Base-by-base conservation (phyloP, 2,329 filamentous ascomycete species). In the Zalaria sp. region DNA sequence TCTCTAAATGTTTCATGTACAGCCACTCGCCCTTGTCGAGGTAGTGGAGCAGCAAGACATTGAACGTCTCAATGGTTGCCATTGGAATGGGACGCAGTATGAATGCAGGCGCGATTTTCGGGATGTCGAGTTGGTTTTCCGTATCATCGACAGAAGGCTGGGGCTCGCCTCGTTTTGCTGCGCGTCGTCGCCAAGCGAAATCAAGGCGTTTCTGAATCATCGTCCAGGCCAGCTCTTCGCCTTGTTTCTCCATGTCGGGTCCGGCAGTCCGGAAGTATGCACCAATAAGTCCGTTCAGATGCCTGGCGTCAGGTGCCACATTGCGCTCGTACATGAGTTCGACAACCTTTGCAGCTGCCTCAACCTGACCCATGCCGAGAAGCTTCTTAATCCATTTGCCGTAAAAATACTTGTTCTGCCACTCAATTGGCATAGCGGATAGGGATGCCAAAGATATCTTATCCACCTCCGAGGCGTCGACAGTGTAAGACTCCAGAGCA, bases 361-460 rank as follows among this genome's bases (percentile, higher is more conserved):
- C 73, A 3, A 59, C 54, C 4, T 52, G 61, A 54, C 52, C 70
- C 44, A 79, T 74, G 10, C 79, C 80, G 43, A 93, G 82, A 5
- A 93, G 73, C 39, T 82, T 77, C 60, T 89, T 89, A 54, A 93
- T 72, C 88, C 87, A 94, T 52, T 85, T 88, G 29, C 81, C 83
- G 49, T 87, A 82, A 60, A 94, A 84, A 60, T 86, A 89, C 47
- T 81, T 79, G 58, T 93, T 91, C 37, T 68, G 64, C 42, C 73
- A 70, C 29, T 57, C 58, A 8, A 60, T 56, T 4, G 77, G 77
- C 18, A 81, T 54, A 27, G 66, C 55, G 4, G 67, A 66, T 26
- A 80, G 54, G 2, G 66, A 66, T 6, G 65, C 59, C 4, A 72
- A 53, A 0, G 68, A 69, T 7, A 72, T 53, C 42, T 63, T 62